phyloP scores from a whole-genome alignment of 768 basidiomycete genomes.

The Calocera cornea region DNA sequence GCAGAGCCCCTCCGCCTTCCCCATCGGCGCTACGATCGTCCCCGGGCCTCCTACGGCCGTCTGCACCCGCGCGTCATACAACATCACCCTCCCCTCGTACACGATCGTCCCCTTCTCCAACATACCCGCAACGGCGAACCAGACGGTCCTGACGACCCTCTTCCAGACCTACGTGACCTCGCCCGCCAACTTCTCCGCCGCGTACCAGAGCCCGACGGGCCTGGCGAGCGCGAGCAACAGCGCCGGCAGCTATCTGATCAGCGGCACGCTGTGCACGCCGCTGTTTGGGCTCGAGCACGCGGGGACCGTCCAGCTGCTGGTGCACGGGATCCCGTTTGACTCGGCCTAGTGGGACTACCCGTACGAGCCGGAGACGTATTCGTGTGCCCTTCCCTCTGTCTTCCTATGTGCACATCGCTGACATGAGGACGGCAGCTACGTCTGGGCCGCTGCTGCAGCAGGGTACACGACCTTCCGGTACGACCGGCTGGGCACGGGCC shows the following conservation, averaged over 20 bases:
- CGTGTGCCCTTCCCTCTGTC: not conserved
- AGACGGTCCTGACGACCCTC: slow-evolving; percentile 9
- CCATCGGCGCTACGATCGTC: not conserved
- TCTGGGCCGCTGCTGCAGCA: slow-evolving; percentile 8
- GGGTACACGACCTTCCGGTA: slow-evolving; percentile 15
- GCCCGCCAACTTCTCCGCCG: slow-evolving; percentile 8
- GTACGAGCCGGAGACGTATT: not conserved
- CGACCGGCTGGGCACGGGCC: slow-evolving; percentile 14
- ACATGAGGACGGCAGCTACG: slow-evolving; percentile 4
- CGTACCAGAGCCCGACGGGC: slow-evolving; percentile 6
- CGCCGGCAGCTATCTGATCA: slow-evolving; percentile 10
- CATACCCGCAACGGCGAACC: not conserved
- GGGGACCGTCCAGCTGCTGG: slow-evolving; percentile 11
- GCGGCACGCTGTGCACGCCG: slow-evolving; percentile 7
- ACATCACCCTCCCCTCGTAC: slow-evolving; percentile 1
- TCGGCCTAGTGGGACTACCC: slow-evolving; percentile 11
- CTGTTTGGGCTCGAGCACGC: not conserved
- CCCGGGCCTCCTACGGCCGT: not conserved
- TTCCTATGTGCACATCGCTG: not conserved
- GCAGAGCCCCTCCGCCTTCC: not conserved
- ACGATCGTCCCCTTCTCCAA: not conserved
- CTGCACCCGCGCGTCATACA: slow-evolving; percentile 4
- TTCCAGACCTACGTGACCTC: slow-evolving; percentile 7
- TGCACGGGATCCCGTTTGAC: slow-evolving; percentile 13
- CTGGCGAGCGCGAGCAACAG: not conserved